Conservation (phyloP, 1,284 basidiomycete species). For the Boletus subluridellus region DNA sequence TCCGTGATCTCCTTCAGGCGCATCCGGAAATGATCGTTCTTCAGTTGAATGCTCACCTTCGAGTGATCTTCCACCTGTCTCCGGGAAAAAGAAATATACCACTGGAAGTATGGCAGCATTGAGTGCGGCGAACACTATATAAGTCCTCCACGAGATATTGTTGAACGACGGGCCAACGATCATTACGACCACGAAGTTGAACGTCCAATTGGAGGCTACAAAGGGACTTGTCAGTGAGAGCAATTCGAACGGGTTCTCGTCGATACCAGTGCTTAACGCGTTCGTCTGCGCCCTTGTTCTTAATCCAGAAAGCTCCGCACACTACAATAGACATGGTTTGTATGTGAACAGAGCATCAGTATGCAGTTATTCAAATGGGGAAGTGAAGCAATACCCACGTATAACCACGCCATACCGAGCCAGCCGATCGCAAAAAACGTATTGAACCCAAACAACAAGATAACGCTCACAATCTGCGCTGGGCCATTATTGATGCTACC, state of each 20-base stretch:
- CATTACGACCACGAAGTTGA: background rate
- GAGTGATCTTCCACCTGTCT: background rate
- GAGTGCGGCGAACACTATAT: background rate
- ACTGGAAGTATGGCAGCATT: background rate
- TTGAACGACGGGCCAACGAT: background rate
- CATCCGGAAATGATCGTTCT: background rate
- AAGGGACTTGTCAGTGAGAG: background rate
- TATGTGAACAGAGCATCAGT: background rate
- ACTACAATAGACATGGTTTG: background rate
- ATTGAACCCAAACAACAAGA: slow-evolving; percentile 12
- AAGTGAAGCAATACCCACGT: slow-evolving; percentile 33
- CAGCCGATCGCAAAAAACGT: background rate
- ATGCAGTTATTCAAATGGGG: background rate
- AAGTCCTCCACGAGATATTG: background rate
- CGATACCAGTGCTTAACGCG: background rate
- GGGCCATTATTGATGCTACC: slow-evolving; percentile 24
- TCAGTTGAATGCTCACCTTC: background rate
- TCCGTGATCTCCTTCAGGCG: background rate
- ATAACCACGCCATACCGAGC: slow-evolving; percentile 58
- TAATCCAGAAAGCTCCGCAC: background rate
- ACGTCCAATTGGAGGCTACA: background rate
- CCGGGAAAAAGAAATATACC: background rate
- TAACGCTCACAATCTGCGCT: slow-evolving; percentile 48
- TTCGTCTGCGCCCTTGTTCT: background rate
- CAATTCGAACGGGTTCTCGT: background rate